Percentiles rank a stretch among this genome's conserved stretches.
Conservation (phyloP, 345 rosid species). For the Bruguiera sexangula region DNA sequence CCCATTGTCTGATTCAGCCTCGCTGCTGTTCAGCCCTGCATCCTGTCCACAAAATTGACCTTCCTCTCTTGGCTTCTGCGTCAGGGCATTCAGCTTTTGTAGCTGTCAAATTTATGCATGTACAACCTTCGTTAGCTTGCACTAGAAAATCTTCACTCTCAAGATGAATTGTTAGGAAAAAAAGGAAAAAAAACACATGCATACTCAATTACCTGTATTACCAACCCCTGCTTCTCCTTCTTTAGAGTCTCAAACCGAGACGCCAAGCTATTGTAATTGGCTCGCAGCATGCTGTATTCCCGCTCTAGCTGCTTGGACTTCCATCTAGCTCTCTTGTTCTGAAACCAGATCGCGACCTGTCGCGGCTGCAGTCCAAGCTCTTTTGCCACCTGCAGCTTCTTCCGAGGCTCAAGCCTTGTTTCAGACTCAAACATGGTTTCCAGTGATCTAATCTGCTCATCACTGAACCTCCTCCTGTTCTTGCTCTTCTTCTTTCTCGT, state of each 20-base stretch:
- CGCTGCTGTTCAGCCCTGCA: constrained; percentile 25
- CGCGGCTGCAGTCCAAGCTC: constrained; percentile 80
- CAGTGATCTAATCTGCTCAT: constrained; percentile 72
- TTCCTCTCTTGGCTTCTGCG: constrained; percentile 31
- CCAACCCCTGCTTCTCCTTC: constrained; percentile 62
- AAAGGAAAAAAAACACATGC: too few species aligned
- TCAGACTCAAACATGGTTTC: constrained; percentile 71
- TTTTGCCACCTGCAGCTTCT: constrained; percentile 66
- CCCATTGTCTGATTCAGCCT: constrained; percentile 47
- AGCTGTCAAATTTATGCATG: constrained; percentile 33
- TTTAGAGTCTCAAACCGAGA: constrained; percentile 53
- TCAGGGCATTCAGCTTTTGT: constrained; percentile 49
- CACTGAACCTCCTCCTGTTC: constrained; percentile 70
- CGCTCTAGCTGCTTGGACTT: constrained; percentile 78
- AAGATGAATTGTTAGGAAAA: not conserved
- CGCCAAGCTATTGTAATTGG: constrained; percentile 51
- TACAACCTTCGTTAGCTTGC: not conserved
- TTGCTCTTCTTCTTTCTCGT: constrained; percentile 47
- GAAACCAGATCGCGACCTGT: constrained; percentile 93
- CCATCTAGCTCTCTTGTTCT: constrained; percentile 84
- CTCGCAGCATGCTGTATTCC: constrained; percentile 50
- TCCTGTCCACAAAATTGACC: constrained; percentile 27
- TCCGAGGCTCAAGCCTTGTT: constrained; percentile 65
- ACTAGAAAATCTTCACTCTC: not conserved
- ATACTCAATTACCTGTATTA: constrained; percentile 45